Evolutionary conservation across 1,139 yeast species (phyloP).

Genomic region (Yamadazyma friedrichii): DNA sequence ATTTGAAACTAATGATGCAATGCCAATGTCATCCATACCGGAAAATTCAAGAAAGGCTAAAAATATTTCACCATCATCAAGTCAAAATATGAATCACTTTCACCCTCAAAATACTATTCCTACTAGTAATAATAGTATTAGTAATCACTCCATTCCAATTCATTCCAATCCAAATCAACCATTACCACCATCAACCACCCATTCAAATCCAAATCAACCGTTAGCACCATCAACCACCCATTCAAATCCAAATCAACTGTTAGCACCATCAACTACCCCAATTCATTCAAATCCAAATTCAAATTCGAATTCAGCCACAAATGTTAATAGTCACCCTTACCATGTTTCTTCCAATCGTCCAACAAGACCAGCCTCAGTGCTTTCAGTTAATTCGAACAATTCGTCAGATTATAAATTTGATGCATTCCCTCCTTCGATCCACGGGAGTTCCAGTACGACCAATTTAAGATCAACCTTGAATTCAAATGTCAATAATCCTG

Average conservation of each 20-base stretch:
- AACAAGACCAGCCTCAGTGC: conserved; percentile 45
- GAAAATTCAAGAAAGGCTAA: conserved; percentile 2
- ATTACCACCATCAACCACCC: neutral
- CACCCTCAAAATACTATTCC: neutral
- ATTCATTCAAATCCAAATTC: conserved; percentile 1
- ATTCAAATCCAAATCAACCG: neutral
- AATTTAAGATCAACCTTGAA: conserved; percentile 4
- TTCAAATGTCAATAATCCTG: neutral
- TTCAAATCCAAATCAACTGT: neutral
- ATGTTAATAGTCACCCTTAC: conserved; percentile 6
- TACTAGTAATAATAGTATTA: conserved; percentile 1
- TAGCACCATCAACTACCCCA: neutral
- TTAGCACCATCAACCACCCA: neutral
- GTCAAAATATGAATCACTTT: neutral
- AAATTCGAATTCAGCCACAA: conserved; percentile 11
- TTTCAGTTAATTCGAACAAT: conserved; percentile 41
- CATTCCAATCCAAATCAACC: neutral
- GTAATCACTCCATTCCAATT: neutral
- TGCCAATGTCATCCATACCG: conserved; percentile 37
- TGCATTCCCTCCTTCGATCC: conserved; percentile 16
- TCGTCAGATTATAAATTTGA: conserved; percentile 19
- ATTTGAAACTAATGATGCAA: conserved; percentile 36
- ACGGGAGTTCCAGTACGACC: conserved; percentile 8
- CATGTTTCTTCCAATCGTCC: conserved; percentile 33
- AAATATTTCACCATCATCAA: neutral